phyloP scores from a whole-genome alignment of 208 protist species.

The Trypanosoma conorhini region DNA sequence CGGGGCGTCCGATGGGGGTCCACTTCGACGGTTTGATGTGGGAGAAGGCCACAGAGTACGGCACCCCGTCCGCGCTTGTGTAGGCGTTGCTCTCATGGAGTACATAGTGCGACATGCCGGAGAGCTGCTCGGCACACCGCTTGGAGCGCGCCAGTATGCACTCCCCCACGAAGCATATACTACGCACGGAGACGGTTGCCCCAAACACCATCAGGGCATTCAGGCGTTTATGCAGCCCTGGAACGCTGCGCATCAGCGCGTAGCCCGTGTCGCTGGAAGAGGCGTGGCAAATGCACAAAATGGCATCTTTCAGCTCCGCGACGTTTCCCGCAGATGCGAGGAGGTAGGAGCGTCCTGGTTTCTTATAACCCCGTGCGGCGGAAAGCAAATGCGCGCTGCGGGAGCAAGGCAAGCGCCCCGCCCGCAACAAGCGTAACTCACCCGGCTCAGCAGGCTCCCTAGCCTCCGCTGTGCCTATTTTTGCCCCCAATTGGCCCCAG shows the following conservation, averaged over 20 bases:
- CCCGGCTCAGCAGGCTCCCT: conserved; percentile 6
- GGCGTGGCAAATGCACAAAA: conserved; percentile 72
- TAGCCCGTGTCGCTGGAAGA: conserved; percentile 79
- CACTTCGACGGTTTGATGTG: conserved; percentile 60
- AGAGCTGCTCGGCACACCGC: conserved; percentile 44
- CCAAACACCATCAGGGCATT: conserved; percentile 66
- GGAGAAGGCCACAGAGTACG: conserved; percentile 84
- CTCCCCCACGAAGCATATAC: conserved; percentile 47
- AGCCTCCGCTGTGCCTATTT: neutral
- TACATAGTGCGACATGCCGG: conserved; percentile 46
- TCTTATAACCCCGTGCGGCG: conserved; percentile 70
- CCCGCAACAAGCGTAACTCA: conserved; percentile 4
- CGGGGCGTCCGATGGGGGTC: conserved; percentile 52
- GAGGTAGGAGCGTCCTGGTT: conserved; percentile 47
- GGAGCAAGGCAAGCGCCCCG: conserved; percentile 22
- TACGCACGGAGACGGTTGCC: conserved; percentile 69
- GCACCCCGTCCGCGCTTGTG: conserved; percentile 78
- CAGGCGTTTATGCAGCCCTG: conserved; percentile 58
- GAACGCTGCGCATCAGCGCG: conserved; percentile 40
- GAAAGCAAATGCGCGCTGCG: conserved; percentile 47
- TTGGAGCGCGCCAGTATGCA: conserved; percentile 60
- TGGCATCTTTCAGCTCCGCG: conserved; percentile 67
- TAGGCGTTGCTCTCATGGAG: conserved; percentile 77
- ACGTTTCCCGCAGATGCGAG: conserved; percentile 69
- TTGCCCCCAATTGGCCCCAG: conserved; percentile 11